Evolutionary conservation across 108 stramenopile genomes (phyloP).

Genomic region (Conticribra guillardii): DNA sequence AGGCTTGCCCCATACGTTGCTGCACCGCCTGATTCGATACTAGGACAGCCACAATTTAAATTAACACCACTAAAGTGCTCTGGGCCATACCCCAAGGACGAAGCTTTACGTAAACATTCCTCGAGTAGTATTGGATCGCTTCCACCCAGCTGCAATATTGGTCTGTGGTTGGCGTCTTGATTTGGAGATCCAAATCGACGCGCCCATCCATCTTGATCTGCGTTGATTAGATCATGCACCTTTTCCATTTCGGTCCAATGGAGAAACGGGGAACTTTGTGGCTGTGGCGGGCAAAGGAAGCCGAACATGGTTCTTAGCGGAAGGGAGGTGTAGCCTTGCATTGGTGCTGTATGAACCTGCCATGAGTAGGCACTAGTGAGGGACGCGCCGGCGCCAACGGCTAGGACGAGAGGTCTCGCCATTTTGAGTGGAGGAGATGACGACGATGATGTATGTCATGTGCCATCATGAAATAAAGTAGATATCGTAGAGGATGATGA

Average conservation of each 20-base stretch:
- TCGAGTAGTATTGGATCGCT: slow-evolving; percentile 36
- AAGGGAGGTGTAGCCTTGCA: slow-evolving; percentile 58
- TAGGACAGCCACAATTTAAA: slow-evolving; percentile 63
- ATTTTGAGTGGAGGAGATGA: no score
- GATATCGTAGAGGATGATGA: no score
- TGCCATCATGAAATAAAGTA: no score
- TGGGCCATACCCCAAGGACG: no score
- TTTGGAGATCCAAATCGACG: slow-evolving; percentile 30
- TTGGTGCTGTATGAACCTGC: slow-evolving; percentile 61
- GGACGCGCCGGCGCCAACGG: no score
- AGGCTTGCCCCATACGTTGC: slow-evolving; percentile 56
- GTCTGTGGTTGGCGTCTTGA: slow-evolving; percentile 28
- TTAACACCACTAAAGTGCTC: slow-evolving; percentile 53
- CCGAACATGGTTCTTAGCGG: slow-evolving; percentile 35
- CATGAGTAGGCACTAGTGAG: no score
- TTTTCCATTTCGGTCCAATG: slow-evolving; percentile 72
- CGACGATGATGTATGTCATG: no score
- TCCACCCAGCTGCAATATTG: slow-evolving; percentile 52
- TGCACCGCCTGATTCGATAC: slow-evolving; percentile 56
- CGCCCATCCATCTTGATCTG: slow-evolving; percentile 8
- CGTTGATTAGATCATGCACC: slow-evolving; percentile 45
- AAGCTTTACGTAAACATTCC: slow-evolving; percentile 28
- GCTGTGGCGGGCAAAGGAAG: slow-evolving; percentile 43
- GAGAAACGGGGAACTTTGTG: no score
- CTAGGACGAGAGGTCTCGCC: no score